phyloP scores from a whole-genome alignment of 805 yeast species.

The Candida manassasensis region DNA sequence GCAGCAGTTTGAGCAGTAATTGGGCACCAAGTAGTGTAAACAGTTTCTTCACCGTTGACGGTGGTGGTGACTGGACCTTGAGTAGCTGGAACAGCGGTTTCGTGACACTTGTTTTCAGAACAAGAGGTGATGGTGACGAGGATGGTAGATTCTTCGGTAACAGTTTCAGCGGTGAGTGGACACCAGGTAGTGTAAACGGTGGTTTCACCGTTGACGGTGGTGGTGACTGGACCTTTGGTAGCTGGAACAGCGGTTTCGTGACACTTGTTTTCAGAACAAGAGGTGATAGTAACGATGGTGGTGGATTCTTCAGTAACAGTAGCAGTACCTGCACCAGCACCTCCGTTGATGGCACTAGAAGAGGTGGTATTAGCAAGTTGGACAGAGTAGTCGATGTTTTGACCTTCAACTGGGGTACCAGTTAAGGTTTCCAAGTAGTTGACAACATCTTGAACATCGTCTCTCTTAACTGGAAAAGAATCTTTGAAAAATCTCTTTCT shows the following conservation, averaged over 20 bases:
- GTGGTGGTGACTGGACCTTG: slow-evolving; percentile 23
- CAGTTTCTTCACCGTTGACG: slow-evolving; percentile 19
- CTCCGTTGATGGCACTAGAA: slow-evolving; percentile 13
- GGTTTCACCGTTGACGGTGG: slow-evolving; percentile 19
- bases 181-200: slow-evolving; percentile 37
- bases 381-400: slow-evolving; percentile 7
- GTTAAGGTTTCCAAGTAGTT: slow-evolving; percentile 13
- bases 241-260: slow-evolving; percentile 22
- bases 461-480: slow-evolving; percentile 22
- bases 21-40: slow-evolving; percentile 38
- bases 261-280: slow-evolving; percentile 33
- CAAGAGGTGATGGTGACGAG: slow-evolving; percentile 34
- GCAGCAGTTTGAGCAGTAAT: slow-evolving; percentile 25
- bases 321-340: slow-evolving; percentile 9
- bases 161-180: slow-evolving; percentile 21
- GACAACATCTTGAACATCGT: slow-evolving; percentile 23
- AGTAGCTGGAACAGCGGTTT: slow-evolving; percentile 25
- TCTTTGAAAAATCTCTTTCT: slow-evolving; percentile 34
- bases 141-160: slow-evolving; percentile 13
- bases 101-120: slow-evolving; percentile 25
- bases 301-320: slow-evolving; percentile 21
- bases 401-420: slow-evolving; percentile 20
- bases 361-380: slow-evolving; percentile 13
- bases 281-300: slow-evolving; percentile 30
- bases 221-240: slow-evolving; percentile 20